Evolutionary conservation across 2,329 filamentous ascomycete species (phyloP).

Genomic region (Exophiala calicioides): DNA sequence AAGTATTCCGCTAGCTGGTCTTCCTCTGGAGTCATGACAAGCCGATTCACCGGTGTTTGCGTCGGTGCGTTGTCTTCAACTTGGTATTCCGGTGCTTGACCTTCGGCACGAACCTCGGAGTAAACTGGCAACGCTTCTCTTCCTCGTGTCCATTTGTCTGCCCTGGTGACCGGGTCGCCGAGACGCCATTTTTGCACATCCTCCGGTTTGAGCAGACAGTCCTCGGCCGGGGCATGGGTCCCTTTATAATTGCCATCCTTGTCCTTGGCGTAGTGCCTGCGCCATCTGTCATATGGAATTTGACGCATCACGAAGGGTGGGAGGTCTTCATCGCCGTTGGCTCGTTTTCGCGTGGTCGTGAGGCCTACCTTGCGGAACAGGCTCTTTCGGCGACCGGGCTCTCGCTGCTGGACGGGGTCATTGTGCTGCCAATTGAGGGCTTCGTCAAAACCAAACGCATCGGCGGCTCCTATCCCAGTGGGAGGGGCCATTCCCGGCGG

Average conservation of each 20-base stretch:
- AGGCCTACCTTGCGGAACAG: slow-evolving; percentile 23
- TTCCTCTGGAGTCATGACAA: neutral
- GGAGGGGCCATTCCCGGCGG: slow-evolving; percentile 20
- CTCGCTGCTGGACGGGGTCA: slow-evolving; percentile 5
- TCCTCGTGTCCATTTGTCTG: slow-evolving; percentile 26
- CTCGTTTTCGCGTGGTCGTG: slow-evolving; percentile 20
- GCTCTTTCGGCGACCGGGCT: slow-evolving; percentile 15
- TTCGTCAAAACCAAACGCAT: slow-evolving; percentile 19
- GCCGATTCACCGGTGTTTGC: neutral
- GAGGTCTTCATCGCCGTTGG: slow-evolving; percentile 11
- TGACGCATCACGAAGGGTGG: slow-evolving; percentile 26
- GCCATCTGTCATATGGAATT: slow-evolving; percentile 27
- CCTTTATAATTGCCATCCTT: slow-evolving; percentile 26
- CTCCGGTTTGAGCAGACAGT: slow-evolving; percentile 27
- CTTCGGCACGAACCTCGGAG: slow-evolving; percentile 16
- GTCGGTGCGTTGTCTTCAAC: slow-evolving; percentile 3
- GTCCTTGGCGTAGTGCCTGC: slow-evolving; percentile 30
- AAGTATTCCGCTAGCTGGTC: slow-evolving; percentile 4
- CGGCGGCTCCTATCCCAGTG: slow-evolving; percentile 18
- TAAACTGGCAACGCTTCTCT: slow-evolving; percentile 25
- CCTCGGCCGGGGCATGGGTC: slow-evolving; percentile 26
- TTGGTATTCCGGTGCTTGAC: slow-evolving; percentile 17
- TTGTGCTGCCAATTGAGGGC: slow-evolving; percentile 25
- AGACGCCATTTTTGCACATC: slow-evolving; percentile 29
- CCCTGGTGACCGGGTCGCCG: slow-evolving; percentile 21